Base-by-base conservation (phyloP, 441 rosid genomes). In the Bruguiera hainesii region DNA sequence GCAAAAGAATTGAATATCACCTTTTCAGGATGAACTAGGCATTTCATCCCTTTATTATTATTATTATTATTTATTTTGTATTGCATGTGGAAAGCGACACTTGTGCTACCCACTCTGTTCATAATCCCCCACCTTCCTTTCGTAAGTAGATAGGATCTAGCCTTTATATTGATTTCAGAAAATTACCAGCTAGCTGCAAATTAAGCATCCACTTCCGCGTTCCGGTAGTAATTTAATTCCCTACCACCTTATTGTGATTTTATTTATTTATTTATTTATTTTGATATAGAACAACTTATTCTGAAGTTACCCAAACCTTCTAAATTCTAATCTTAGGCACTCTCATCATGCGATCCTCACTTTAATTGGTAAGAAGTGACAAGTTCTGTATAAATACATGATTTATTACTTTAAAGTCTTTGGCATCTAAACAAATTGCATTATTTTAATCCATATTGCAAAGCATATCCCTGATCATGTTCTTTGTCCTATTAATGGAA, bases 1-100 rank as follows among this genome's bases (percentile, higher is more conserved):
- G 81, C 37, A 74, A 64, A 73, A 76, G 81, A 87, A 79, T 76
- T 82, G 79, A 78, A 85, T 82, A 62, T 78, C 77, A 77, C 60
- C 93, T 81, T 85, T 85, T 78, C 74, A 79, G 78, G 81, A 68
- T 70, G 80, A 83, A 51, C 80, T 78, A 64, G 83, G 74, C 84
- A 80, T 78, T 75, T 67, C 83, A 68, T 78, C 78, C 77, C 72
- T 78, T 29, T 19, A 26, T 28, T 4, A 30, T 20, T 26, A 4
- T 20, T 46, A 7, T 19, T 28, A 16, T 18, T 26, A 61, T 49
- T 42, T 42, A 28, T 64, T 49, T 63, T 61, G 19, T 20, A 50
- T 69, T 57, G 82, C 81, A 78, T 74, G 79, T 79, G 81, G 85
- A 81, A 68, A 83, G 80, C 63, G 81, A 74, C 84, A 61, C 66